Conservation (phyloP, 306 rosid species). For the Alnus rubra region DNA sequence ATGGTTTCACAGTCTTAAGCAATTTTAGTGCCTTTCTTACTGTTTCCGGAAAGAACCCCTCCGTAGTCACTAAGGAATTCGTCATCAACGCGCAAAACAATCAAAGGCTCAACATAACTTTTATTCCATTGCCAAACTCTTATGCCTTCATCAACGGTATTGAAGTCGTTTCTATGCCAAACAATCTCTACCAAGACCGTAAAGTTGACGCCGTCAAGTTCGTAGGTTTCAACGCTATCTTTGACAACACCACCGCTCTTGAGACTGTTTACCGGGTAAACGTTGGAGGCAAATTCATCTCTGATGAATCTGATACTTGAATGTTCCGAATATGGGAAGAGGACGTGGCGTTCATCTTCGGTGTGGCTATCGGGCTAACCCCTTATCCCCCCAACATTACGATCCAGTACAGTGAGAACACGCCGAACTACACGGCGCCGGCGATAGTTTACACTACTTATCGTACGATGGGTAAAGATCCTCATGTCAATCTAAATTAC, state of each 20-base stretch:
- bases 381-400: neutral
- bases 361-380: neutral
- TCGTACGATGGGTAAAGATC: no score
- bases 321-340: no score
- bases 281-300: neutral
- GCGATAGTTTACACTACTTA: no score
- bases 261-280: slow-evolving; percentile 25
- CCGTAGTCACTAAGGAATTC: neutral
- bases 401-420: neutral
- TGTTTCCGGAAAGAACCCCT: neutral
- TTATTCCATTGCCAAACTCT: slow-evolving; percentile 22
- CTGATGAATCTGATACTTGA: neutral
- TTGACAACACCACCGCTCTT: slow-evolving; percentile 1
- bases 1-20: slow-evolving; percentile 9
- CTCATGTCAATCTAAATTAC: no score
- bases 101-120: slow-evolving; percentile 12
- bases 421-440: slow-evolving; percentile 3
- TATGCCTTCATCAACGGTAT: no score
- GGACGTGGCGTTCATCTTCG: neutral
- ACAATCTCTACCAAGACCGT: slow-evolving; percentile 14
- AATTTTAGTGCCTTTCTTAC: slow-evolving; percentile 20
- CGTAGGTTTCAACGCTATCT: neutral
- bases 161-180: slow-evolving; percentile 28
- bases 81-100: neutral
- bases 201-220: neutral